Conservation (phyloP, 805 yeast genomes). For the Pichia gijzeniarum region DNA sequence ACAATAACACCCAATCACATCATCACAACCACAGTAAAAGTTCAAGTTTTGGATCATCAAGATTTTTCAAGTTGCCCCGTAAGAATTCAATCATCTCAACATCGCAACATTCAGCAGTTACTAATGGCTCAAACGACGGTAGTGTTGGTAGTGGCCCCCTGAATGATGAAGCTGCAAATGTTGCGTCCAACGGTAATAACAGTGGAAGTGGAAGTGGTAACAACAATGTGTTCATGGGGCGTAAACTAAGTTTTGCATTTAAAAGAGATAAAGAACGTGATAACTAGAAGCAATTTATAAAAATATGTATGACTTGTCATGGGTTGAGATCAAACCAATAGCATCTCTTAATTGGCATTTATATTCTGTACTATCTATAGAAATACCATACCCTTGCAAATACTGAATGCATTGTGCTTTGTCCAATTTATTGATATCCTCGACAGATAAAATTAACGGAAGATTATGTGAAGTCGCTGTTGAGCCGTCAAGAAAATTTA, state of each 20-base stretch:
- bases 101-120: conserved; percentile 5
- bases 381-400: too few species aligned
- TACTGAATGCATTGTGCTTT: too few species aligned
- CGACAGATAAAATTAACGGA: too few species aligned
- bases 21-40: background rate
- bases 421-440: too few species aligned
- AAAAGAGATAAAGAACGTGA: conserved; percentile 26
- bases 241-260: conserved; percentile 28
- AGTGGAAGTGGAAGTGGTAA: background rate
- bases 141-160: background rate
- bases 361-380: too few species aligned
- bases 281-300: conserved; percentile 10
- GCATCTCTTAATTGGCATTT: too few species aligned
- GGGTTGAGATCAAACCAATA: too few species aligned
- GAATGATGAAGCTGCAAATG: conserved; percentile 5
- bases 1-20: background rate
- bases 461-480: too few species aligned
- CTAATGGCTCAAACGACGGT: background rate
- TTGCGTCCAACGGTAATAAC: conserved; percentile 11
- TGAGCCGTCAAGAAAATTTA: too few species aligned
- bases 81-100: conserved; percentile 8
- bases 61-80: conserved; percentile 25
- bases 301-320: background rate
- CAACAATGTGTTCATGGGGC: conserved; percentile 15
- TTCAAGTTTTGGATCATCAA: conserved; percentile 20